These are phyloP conservation scores for Isochrysis galbana DNA, from an alignment of 78 protist species.

Conservation along the genomic window DNA sequence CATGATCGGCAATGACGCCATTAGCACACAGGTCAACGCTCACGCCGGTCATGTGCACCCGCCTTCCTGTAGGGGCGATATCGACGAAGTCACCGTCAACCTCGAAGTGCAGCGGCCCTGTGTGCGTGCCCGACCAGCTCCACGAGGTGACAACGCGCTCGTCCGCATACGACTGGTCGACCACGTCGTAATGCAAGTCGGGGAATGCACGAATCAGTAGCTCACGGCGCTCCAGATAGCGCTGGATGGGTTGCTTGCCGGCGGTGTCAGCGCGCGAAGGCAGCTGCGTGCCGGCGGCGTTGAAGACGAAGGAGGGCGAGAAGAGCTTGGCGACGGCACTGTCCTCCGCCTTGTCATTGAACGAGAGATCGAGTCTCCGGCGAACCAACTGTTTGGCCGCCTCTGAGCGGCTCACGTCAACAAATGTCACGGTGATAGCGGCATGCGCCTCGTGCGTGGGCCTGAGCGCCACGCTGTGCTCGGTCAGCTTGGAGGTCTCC, in stretches of 20 bases:
- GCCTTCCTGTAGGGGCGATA: too few species aligned
- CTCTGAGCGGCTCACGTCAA: not conserved
- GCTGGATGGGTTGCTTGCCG: not conserved
- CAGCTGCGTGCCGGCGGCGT: not conserved
- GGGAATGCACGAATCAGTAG: not conserved
- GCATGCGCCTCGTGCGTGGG: not conserved
- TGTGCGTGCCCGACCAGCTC: not conserved
- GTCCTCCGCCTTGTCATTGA: not conserved
- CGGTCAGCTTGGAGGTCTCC: not conserved
- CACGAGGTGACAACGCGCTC: not conserved
- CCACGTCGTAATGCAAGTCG: not conserved
- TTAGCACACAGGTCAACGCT: too few species aligned
- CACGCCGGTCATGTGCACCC: too few species aligned
- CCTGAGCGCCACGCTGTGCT: not conserved
- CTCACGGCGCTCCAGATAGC: not conserved
- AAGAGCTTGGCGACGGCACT: not conserved
- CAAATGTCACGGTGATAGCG: not conserved
- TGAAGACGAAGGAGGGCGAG: not conserved
- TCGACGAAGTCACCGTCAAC: too few species aligned
- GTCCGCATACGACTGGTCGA: not conserved
- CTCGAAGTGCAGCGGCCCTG: too few species aligned
- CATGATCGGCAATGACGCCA: too few species aligned
- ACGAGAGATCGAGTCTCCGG: not conserved
- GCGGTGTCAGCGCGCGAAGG: not conserved
- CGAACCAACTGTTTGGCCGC: not conserved